Base-by-base conservation (phyloP, 139 green algal genomes). In the Chlamydomonas schloesseri region DNA sequence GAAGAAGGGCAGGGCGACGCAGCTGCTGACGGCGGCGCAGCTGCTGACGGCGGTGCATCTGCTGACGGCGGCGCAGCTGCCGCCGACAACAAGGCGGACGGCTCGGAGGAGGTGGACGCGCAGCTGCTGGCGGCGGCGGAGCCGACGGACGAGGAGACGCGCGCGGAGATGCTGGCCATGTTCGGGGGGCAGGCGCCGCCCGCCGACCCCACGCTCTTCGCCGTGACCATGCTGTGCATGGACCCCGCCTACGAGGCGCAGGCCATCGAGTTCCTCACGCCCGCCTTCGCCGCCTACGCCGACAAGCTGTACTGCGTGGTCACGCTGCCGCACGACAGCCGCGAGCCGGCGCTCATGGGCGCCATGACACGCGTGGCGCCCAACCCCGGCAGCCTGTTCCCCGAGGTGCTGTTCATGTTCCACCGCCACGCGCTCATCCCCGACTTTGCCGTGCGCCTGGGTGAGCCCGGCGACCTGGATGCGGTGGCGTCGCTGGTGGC, bases 161-260 rank as follows among this genome's bases (percentile, higher is more conserved):
- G 71, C 18, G 68, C 68, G n/a, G 88, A 92, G 80, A 91, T 93
- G 86, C 58, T 84, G 28, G 46, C 62, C 4, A 57, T 93, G 69
- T 87, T 91, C 57, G 81, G 31, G 0, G 81, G 69, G 0, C 50
- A 34, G 3, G 23, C 68, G 0, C 3, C 42, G 46, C 53, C 71
- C 23, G 50, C 60, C 68, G 71, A 79, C 6, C 82, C 86, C 68
- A 91, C 73, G 60, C 46, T 89, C 47, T 83, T 95, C 72, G 92
- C 94, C 11, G 81, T 96, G 31, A 95, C 92, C 24, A 95, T 96
- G 94, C 77, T 95, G 50, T 95, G 94, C 86, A 87, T 96, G 69
- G 81, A 92, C 46, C 67, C 81, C 11, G 86, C 65, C 72, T 94
- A 81, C 42, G 91, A 95, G 73, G 42, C 58, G 6, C 88, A 94